Percentiles rank a stretch among this genome's conserved stretches.
Conservation (phyloP, 2,329 filamentous ascomycete genomes). For the Phialocephala subalpina region DNA sequence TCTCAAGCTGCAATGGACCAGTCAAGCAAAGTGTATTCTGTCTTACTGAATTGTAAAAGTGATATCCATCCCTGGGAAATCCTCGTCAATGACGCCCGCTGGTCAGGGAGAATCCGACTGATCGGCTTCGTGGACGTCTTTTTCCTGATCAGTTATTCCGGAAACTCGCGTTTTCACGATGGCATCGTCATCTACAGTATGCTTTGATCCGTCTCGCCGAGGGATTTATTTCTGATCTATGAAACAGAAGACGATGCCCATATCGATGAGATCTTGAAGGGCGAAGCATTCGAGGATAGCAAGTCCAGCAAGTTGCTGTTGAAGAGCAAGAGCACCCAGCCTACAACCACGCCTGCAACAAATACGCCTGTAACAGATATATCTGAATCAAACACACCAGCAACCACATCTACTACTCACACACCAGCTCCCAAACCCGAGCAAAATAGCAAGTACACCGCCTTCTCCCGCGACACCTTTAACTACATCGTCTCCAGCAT, state of each 20-base stretch:
- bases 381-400: too few relatives aligned
- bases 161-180: constrained; percentile 42
- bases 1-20: not conserved
- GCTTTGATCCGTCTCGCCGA: not conserved
- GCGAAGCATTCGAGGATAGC: too few relatives aligned
- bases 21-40: not conserved
- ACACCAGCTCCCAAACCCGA: too few relatives aligned
- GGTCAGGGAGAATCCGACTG: constrained; percentile 45
- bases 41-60: not conserved
- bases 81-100: constrained; percentile 14
- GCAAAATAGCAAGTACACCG: not conserved
- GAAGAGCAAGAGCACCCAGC: too few relatives aligned
- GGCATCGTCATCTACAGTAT: not conserved
- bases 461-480: not conserved
- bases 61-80: not conserved
- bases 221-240: not conserved
- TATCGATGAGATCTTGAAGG: not conserved
- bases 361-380: too few relatives aligned
- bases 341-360: too few relatives aligned
- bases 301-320: too few relatives aligned
- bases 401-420: too few relatives aligned
- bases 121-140: constrained; percentile 47
- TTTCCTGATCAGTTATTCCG: constrained; percentile 46
- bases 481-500: not conserved
- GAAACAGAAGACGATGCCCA: not conserved